phyloP scores from a whole-genome alignment of 2,329 filamentous ascomycete species.

The Trichophyton simii region DNA sequence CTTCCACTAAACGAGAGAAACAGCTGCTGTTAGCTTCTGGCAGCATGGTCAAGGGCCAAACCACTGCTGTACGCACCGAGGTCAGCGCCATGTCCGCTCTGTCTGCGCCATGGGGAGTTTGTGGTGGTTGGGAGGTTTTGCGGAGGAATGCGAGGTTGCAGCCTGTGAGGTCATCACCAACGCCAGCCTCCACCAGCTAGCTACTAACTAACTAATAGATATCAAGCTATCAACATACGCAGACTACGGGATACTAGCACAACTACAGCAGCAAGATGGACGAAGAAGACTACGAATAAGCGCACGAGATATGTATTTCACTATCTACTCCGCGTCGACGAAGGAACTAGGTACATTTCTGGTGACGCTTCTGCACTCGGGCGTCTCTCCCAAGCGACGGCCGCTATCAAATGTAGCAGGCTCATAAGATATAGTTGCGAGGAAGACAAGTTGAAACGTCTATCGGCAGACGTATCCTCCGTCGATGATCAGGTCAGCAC shows the following conservation, averaged over 20 bases:
- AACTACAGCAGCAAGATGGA: neutral
- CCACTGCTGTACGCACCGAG: constrained; percentile 22
- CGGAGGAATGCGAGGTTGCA: neutral
- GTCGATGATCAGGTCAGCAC: constrained; percentile 55
- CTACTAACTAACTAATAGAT: neutral
- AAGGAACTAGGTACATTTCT: neutral
- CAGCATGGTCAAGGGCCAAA: neutral
- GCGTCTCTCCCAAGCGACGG: neutral
- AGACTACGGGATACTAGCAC: neutral
- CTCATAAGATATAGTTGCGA: neutral
- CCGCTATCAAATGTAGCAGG: neutral
- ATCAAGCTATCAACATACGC: neutral
- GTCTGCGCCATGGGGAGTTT: constrained; percentile 21
- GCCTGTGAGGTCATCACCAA: neutral
- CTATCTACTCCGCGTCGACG: neutral
- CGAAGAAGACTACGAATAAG: neutral
- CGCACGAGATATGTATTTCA: neutral
- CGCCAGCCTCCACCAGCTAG: neutral
- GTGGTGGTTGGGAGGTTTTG: neutral
- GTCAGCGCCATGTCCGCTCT: constrained; percentile 32
- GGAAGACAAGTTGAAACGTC: neutral
- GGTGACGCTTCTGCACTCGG: neutral
- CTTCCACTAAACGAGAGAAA: constrained; percentile 63
- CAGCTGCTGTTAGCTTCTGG: neutral
- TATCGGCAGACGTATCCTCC: constrained; percentile 44